Percentiles rank a stretch among this genome's conserved stretches.
phyloP scores from a whole-genome alignment of 164 flowering plant species.

The Vitis cinerea region DNA sequence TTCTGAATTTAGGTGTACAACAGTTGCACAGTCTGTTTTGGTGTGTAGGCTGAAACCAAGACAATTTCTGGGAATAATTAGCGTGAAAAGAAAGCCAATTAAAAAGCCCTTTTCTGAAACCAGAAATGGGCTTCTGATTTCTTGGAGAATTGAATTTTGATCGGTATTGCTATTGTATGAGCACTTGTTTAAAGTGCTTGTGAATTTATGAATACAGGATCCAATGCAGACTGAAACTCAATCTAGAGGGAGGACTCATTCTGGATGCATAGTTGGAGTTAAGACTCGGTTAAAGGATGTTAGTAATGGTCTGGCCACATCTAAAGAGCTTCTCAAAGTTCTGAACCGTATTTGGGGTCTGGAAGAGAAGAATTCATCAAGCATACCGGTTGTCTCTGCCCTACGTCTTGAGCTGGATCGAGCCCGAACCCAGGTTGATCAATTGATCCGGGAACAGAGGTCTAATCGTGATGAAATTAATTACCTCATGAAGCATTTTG shows the following conservation, averaged over 20 bases:
- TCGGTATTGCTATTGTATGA: too few species aligned
- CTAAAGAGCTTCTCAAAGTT: conserved; percentile 58
- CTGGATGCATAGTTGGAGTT: conserved; percentile 8
- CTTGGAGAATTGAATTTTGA: too few species aligned
- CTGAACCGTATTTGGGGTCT: conserved; percentile 30
- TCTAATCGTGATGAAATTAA: conserved; percentile 23
- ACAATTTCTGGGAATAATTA: too few species aligned
- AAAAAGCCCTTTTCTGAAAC: too few species aligned
- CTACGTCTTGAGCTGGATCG: conserved; percentile 46
- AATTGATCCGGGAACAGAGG: conserved; percentile 39
- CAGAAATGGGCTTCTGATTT: too few species aligned
- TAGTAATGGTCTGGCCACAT: conserved; percentile 35
- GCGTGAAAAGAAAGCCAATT: too few species aligned
- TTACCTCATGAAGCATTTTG: conserved; percentile 38
- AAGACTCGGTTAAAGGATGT: conserved; percentile 53
- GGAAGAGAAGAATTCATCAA: conserved; percentile 41
- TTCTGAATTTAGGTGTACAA: too few species aligned
- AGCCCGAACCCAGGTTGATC: conserved; percentile 35
- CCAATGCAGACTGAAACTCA: conserved; percentile 28
- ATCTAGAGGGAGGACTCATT: neutral
- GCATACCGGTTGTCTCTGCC: conserved; percentile 43
- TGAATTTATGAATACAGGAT: too few species aligned
- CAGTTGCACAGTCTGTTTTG: too few species aligned
- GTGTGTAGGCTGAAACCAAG: too few species aligned
- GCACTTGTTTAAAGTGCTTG: too few species aligned